Evolutionary conservation across 331 rosid species (phyloP).

Genomic region (Dryas integrifolia): DNA sequence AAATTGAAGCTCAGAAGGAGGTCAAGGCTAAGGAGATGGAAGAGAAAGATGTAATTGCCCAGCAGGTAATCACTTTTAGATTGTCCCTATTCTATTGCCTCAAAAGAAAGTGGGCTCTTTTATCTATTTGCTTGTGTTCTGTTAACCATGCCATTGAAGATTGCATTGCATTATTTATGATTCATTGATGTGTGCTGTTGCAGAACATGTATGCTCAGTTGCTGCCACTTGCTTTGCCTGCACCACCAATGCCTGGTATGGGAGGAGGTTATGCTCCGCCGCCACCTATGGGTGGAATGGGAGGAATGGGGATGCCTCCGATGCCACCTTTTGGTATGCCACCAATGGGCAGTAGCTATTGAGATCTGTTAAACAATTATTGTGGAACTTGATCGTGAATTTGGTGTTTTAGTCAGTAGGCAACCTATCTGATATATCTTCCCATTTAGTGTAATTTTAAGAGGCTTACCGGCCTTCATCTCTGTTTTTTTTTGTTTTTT

Average conservation of each 20-base stretch:
- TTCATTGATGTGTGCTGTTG: slow-evolving; percentile 11
- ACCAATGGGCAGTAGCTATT: slow-evolving; percentile 91
- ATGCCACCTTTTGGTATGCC: slow-evolving; percentile 99
- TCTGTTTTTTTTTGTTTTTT: slow-evolving; percentile 41
- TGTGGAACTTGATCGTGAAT: slow-evolving; percentile 6
- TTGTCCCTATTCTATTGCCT: not conserved
- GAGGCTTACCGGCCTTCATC: slow-evolving; percentile 38
- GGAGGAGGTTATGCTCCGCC: slow-evolving; percentile 83
- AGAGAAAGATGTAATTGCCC: slow-evolving; percentile 86
- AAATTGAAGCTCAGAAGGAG: slow-evolving; percentile 75
- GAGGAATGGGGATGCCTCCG: slow-evolving; percentile 79
- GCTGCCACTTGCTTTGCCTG: slow-evolving; percentile 97
- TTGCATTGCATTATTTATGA: not conserved
- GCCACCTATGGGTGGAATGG: slow-evolving; percentile 79
- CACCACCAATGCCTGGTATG: slow-evolving; percentile 97
- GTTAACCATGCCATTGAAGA: not conserved
- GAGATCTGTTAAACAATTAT: slow-evolving; percentile 19
- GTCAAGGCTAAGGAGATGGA: slow-evolving; percentile 77
- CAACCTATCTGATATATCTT: slow-evolving; percentile 31
- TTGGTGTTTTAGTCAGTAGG: slow-evolving; percentile 26
- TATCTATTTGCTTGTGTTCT: not conserved
- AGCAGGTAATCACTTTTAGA: slow-evolving; percentile 57
- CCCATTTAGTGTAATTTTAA: slow-evolving; percentile 34
- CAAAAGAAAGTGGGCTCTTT: not conserved
- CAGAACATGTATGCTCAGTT: slow-evolving; percentile 99